Evolutionary conservation across 1,139 yeast genomes (phyloP), one percentile per base, ranked within the genome.

Genomic region (Martiniozyma asiatica): DNA sequence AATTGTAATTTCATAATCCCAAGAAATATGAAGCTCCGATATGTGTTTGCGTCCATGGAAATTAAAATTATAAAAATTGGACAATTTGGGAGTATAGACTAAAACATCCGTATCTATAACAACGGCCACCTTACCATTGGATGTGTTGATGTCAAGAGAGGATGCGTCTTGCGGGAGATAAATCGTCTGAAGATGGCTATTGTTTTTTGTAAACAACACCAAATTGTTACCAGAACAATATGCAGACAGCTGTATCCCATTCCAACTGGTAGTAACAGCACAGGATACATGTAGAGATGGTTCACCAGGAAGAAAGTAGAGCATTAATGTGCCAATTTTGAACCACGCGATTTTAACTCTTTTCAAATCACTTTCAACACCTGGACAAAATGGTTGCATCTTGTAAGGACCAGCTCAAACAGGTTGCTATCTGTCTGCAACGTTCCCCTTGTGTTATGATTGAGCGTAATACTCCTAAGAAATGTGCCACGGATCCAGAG

Each of bases 401-500:
- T 65, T 89, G 98, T 56, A 78, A 81, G 48, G 98, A 89, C 55
- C 92, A 87, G 48, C 72, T 85, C 47, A 82, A 73, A 46, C 94
- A 94, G 11, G 84, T 89, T 39, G 97, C 97, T 6, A 77, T 89
- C 15, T 89, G 98, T 50, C 65, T 89, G 29, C 98, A 89, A 53
- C 65, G 96, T 51, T 85, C 97, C 5, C 97, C 97, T 11, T 89
- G 98, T 55, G 98, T 89, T 34, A 67, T 89, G 60, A 68, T 89
- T 24, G 82, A 89, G 40, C 64, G 98, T 40, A 68, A 89, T 55
- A 81, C 85, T 3, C 98, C 98, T 4, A 78, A 81, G 41, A 77
- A 84, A 37, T 89, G 98, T 51, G 56, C 87, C 16, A 78, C 80
- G 26, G 66, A 85, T 41, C 94, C 95, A 1, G 78, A 77, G 39